Conservation (phyloP, 1,284 basidiomycete species). For the Vanrija sp. region DNA sequence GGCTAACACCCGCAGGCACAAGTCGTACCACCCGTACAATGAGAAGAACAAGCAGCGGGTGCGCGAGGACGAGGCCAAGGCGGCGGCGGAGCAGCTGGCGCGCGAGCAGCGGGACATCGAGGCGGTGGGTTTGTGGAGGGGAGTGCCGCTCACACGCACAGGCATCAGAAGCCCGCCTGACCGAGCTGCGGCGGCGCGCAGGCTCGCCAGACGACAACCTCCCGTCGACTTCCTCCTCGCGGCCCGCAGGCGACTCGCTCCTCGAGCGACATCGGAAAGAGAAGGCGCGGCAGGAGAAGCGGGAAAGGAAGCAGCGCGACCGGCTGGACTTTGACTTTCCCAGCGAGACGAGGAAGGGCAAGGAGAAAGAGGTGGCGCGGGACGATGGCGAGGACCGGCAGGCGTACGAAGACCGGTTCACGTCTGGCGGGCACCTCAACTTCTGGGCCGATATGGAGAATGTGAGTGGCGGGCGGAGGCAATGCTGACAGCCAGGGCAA, state of each 20-base stretch:
- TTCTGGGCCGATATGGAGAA: slow-evolving; percentile 46
- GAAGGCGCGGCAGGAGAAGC: slow-evolving; percentile 24
- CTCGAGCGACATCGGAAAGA: slow-evolving; percentile 31
- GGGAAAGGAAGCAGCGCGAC: slow-evolving; percentile 10
- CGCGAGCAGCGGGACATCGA: slow-evolving; percentile 39
- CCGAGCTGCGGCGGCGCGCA: slow-evolving; percentile 32
- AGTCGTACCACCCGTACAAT: slow-evolving; percentile 50
- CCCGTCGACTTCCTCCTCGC: slow-evolving; percentile 26
- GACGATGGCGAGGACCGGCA: slow-evolving; percentile 7
- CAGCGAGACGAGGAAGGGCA: slow-evolving; percentile 23
- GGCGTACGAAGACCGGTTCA: slow-evolving; percentile 18
- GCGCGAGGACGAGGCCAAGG: slow-evolving; percentile 48
- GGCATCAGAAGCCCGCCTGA: slow-evolving; percentile 38
- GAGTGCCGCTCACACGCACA: slow-evolving; percentile 13
- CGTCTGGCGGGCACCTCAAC: slow-evolving; percentile 43
- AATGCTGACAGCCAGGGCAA: background rate
- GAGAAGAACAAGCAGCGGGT: slow-evolving; percentile 51
- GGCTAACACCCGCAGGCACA: slow-evolving; percentile 34
- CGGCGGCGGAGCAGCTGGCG: slow-evolving; percentile 34
- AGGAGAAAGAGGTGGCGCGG: slow-evolving; percentile 7
- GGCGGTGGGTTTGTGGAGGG: slow-evolving; percentile 20
- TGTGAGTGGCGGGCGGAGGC: slow-evolving; percentile 16
- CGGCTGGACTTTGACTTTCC: slow-evolving; percentile 47
- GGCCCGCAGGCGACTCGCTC: slow-evolving; percentile 14
- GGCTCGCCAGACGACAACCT: slow-evolving; percentile 31